Evolutionary conservation across 176 grass and related monocot species (phyloP), one percentile per base, ranked within the genome.

Genomic region (Phoenix roebelenii): DNA sequence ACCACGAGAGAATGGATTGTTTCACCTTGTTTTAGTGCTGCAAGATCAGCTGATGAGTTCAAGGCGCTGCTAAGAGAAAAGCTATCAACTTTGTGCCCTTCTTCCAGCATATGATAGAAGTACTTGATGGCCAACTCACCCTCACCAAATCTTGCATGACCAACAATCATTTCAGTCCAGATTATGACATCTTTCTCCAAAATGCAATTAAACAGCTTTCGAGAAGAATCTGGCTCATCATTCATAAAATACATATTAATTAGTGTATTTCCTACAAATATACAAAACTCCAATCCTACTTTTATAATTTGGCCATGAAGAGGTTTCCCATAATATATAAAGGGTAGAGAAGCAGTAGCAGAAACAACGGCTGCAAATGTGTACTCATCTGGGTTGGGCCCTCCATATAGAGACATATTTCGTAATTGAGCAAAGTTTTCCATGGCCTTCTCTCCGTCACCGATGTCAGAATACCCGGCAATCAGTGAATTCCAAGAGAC

Each of bases 161-260:
- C 91, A 7, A 85, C 83, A 72, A 90, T 78, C 92, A 96, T 96
- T 76, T 96, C 92, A 1, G 86, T 96, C 92, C 92, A 96, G 72
- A 96, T 82, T 63, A 88, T 82, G 35, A 74, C 83, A 96, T 90
- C 92, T 77, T 87, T 90, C 52, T 73, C 60, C 0, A 15, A 28
- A 61, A 82, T 23, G n/a, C 29, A 77, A 67, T 72, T 68, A 28
- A 96, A 96, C 67, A 96, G 51, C 74, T 52, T 65, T 59, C 53
- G 77, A 52, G 92, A 75, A 64, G 72, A 86, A 2, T 7, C 15
- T 14, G 77, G 25, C 16, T 90, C 80, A 2, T 77, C 72, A 5
- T 90, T 90, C 60, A 76, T 63, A 70, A 96, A 96, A 58, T 96
- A 96, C 86, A 96, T 96, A 30, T 88, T 90, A 73, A 96, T 87